Evolutionary conservation across 1,284 basidiomycete genomes (phyloP), one percentile per base, ranked within the genome.

Genomic region (Anthracocystis panici-leucophaei): DNA sequence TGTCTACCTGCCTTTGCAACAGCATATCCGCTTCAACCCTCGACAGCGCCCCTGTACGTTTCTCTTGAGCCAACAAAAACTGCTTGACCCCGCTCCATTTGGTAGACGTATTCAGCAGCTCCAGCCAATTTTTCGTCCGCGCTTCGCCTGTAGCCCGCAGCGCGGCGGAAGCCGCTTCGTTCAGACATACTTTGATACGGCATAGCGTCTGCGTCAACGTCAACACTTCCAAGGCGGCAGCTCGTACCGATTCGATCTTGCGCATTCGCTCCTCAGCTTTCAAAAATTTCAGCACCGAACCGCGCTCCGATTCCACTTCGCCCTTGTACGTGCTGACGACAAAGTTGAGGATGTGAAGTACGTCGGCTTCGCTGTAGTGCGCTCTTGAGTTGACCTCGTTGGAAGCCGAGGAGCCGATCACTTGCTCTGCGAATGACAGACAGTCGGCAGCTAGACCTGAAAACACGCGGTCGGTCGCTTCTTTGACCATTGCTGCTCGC

Each of bases 391-490:
- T 51, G 31, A 68, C 44, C 35, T 65, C 65, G 8, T 25, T 50
- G 12, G 31, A 25, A 5, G 25, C 44, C 2, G 58, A 23, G 29
- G 61, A 53, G 8, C 62, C 54, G 1, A 60, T 12, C 23, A 74
- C 65, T 8, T 74, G 65, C 38, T 68, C 71, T 38, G 71, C 71
- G 14, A 74, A 60, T 8, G 71, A 74, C 4, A 74, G 57, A 20
- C 61, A 67, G 45, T 74, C 71, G 7, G 65, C 62, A 0, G 49
- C 65, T 16, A 74, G 41, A 5, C 41, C 52, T 0, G 45, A 40
- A 20, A 68, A 68, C 14, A 62, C 45, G 4, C 38, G 33, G 3
- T 65, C 62, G 3, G 54, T 62, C 3, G 49, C 59, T 9, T 35
- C 25, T n/a, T 54, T 52, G 29, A 69, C 56, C 31, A 33, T 49